Percentiles rank a stretch among this genome's conserved stretches.
phyloP scores from a whole-genome alignment of 2,329 filamentous ascomycete species.

The Periglandula ipomoeae region DNA sequence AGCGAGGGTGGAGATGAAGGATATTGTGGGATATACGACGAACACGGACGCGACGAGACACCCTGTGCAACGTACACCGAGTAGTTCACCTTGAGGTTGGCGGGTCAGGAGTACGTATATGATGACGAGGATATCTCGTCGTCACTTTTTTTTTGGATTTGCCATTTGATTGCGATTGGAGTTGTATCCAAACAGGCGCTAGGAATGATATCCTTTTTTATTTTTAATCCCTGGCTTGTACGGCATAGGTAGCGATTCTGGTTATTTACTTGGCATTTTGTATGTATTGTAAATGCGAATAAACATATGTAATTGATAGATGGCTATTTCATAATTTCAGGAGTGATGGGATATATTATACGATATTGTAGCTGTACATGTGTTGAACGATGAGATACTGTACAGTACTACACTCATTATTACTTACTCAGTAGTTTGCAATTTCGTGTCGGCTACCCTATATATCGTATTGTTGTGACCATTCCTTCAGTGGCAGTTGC shows the following conservation, averaged over 20 bases:
- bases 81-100: neutral
- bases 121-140: neutral
- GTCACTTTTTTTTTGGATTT: neutral
- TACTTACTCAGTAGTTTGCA: no score
- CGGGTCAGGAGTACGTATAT: neutral
- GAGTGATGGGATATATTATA: no score
- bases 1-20: conserved; percentile 29
- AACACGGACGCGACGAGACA: conserved; percentile 8
- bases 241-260: neutral
- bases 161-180: neutral
- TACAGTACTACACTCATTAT: no score
- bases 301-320: neutral
- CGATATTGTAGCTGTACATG: no score
- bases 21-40: conserved; percentile 21
- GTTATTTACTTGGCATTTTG: neutral
- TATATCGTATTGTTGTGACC: no score
- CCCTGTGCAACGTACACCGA: neutral
- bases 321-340: no score
- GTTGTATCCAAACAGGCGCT: conserved; percentile 9
- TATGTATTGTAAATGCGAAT: neutral
- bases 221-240: neutral
- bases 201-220: conserved; percentile 12
- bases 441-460: no score
- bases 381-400: no score
- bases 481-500: no score